Base-by-base conservation (phyloP, 2,329 filamentous ascomycete genomes). In the Penicillium sp. region DNA sequence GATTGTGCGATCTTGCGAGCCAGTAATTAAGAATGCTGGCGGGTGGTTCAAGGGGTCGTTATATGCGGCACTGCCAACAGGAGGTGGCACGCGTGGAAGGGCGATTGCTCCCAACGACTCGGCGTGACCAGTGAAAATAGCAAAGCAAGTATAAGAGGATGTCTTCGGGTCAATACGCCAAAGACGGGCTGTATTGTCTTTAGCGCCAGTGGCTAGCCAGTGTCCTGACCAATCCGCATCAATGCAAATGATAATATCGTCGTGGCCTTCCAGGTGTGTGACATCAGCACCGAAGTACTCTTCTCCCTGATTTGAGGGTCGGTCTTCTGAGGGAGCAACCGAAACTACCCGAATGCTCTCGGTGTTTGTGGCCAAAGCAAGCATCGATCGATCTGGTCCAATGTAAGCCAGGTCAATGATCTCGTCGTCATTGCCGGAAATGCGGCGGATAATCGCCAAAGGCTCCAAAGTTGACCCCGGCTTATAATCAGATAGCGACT, bases 211-310 rank as follows among this genome's bases (percentile, higher is more conserved):
- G 13, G 89, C 93, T 39, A 99, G 84, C 94, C 94, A 99, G 72
- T 94, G 87, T 0, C 95, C 95, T 10, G 94, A 97, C 91, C 92
- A 96, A 75, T 99, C 94, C 3, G 91, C 87, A 71, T 97, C 92
- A 40, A 99, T 80, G 57, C 92, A 92, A 65, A 99, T 96, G 59
- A 99, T 90, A 50, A 99, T 97, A 65, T 99, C 94, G 49, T 92
- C 87, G 66, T 99, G 94, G 1, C 94, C 94, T 69, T 90, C 91
- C 2, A 99, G 81, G 25, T 94, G 79, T 2, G 87, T 90, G 39
- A 96, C 82, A 68, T 99, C 94, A 59, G 92, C 90, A 15, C 94
- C 94, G 72, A 97, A 97, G 70, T 92, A 94, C 25, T 72, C 27
- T 80, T 79, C 31, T 39, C 63, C 67, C 36, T 70, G 67, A 5